These are phyloP conservation scores for Fusarium marasasianum DNA, from an alignment of 2,329 filamentous ascomycete genomes.

Conservation along the genomic window DNA sequence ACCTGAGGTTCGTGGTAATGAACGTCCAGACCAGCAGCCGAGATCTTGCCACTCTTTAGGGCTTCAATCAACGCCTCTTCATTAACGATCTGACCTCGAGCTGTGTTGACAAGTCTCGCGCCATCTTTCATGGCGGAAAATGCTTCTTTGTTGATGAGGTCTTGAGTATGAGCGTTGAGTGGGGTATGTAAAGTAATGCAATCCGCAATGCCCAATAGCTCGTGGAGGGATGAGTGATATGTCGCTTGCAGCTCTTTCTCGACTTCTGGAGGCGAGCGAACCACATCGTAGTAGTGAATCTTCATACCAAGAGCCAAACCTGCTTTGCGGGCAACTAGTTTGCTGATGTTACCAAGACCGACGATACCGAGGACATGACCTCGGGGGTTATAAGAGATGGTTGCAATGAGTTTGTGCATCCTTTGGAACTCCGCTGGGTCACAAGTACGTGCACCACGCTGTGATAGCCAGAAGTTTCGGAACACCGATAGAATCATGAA, in stretches of 20 bases:
- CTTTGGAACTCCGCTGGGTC: conserved; percentile 22
- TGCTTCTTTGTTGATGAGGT: conserved; percentile 22
- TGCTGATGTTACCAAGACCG: conserved; percentile 59
- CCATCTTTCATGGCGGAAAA: conserved; percentile 56
- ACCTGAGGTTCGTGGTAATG: conserved; percentile 64
- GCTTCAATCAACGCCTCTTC: conserved; percentile 59
- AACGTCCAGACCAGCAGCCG: conserved; percentile 62
- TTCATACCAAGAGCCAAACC: conserved; percentile 60
- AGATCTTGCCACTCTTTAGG: conserved; percentile 56
- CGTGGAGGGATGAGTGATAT: conserved; percentile 43
- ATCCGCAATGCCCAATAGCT: conserved; percentile 45
- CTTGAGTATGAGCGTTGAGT: conserved; percentile 24
- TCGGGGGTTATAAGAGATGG: conserved; percentile 59
- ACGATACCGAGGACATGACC: conserved; percentile 61
- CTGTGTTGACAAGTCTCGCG: conserved; percentile 61
- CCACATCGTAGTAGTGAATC: conserved; percentile 61
- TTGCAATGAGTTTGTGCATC: conserved; percentile 33
- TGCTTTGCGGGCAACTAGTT: conserved; percentile 57
- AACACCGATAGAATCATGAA: conserved; percentile 58
- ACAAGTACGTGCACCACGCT: conserved; percentile 28
- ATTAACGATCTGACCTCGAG: conserved; percentile 61
- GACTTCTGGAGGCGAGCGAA: conserved; percentile 39
- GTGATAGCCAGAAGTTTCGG: conserved; percentile 59
- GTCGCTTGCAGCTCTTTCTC: conserved; percentile 44
- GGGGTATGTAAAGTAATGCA: conserved; percentile 49